These are phyloP conservation scores for Candida pseudocylindracea DNA, from an alignment of 1,139 yeast genomes.

Conservation along the genomic window DNA sequence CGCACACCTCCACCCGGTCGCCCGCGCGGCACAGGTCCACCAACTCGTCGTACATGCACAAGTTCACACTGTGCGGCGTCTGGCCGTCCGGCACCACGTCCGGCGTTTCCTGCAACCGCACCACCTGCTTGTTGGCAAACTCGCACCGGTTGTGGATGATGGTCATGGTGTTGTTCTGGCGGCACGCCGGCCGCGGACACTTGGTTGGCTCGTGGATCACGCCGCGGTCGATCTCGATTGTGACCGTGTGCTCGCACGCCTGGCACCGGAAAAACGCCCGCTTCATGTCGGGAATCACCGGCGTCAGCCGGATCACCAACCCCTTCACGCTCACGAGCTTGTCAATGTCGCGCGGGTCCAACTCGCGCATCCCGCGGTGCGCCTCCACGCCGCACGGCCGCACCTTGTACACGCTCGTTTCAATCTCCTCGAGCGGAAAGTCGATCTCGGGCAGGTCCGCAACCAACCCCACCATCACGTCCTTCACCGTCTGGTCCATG, in stretches of 20 bases:
- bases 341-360: conserved; percentile 91
- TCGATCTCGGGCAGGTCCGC: conserved; percentile 14
- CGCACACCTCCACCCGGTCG: conserved; percentile 89
- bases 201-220: conserved; percentile 80
- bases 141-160: conserved; percentile 79
- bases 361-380: conserved; percentile 73
- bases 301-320: conserved; percentile 66
- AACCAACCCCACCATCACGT: conserved; percentile 64
- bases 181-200: conserved; percentile 80
- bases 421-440: conserved; percentile 38
- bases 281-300: conserved; percentile 95
- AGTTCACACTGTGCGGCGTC: conserved; percentile 88
- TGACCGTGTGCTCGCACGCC: conserved; percentile 84
- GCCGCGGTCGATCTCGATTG: conserved; percentile 88
- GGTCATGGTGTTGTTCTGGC: conserved; percentile 75
- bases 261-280: conserved; percentile 90
- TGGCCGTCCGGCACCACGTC: conserved; percentile 98
- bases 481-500: conserved; percentile 91
- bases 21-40: conserved; percentile 95
- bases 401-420: conserved; percentile 62
- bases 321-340: conserved; percentile 85
- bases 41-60: conserved; percentile 88
- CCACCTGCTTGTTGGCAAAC: conserved; percentile 88
- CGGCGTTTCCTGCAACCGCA: conserved; percentile 90
- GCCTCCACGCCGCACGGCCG: conserved; percentile 66